phyloP scores from a whole-genome alignment of 257 asterid genomes.

The Primulina tabacum region DNA sequence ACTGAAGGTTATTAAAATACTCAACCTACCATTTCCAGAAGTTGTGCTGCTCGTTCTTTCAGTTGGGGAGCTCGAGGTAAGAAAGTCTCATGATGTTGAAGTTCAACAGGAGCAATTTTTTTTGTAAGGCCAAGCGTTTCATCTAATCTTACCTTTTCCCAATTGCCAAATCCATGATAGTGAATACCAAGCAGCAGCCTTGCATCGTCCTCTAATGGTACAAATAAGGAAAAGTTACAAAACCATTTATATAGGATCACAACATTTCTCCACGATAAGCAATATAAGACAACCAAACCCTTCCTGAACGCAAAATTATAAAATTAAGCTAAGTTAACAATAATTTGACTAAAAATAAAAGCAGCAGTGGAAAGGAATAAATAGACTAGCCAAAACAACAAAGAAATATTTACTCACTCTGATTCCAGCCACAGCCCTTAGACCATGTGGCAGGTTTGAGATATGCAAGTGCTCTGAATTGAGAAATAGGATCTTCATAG shows the following conservation, averaged over 20 bases:
- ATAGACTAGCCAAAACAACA: slow-evolving; percentile 14
- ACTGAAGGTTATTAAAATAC: slow-evolving; percentile 7
- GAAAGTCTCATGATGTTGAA: slow-evolving; percentile 96
- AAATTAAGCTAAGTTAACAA: slow-evolving; percentile 1
- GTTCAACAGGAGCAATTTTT: slow-evolving; percentile 99
- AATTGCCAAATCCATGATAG: slow-evolving; percentile 94
- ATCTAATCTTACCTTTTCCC: slow-evolving; percentile 91
- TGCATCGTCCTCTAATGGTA: slow-evolving; percentile 87
- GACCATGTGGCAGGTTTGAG: slow-evolving; percentile 98
- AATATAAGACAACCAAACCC: background rate
- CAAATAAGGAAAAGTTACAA: slow-evolving; percentile 22
- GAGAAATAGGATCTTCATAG: slow-evolving; percentile 81
- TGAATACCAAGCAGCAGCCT: slow-evolving; percentile 93
- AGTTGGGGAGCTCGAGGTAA: slow-evolving; percentile 97
- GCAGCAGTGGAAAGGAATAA: slow-evolving; percentile 14
- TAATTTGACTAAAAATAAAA: background rate
- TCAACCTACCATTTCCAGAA: slow-evolving; percentile 81
- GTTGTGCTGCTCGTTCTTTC: slow-evolving; percentile 95
- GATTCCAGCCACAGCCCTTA: slow-evolving; percentile 99
- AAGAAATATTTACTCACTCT: slow-evolving; percentile 55
- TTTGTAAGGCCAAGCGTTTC: slow-evolving; percentile 82
- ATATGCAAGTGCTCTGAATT: slow-evolving; percentile 76
- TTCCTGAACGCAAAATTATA: background rate
- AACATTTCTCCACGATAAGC: slow-evolving; percentile 14
- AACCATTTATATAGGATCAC: slow-evolving; percentile 1